Evolutionary conservation across 2,329 filamentous ascomycete species (phyloP).

Genomic region (Metarhizium album): DNA sequence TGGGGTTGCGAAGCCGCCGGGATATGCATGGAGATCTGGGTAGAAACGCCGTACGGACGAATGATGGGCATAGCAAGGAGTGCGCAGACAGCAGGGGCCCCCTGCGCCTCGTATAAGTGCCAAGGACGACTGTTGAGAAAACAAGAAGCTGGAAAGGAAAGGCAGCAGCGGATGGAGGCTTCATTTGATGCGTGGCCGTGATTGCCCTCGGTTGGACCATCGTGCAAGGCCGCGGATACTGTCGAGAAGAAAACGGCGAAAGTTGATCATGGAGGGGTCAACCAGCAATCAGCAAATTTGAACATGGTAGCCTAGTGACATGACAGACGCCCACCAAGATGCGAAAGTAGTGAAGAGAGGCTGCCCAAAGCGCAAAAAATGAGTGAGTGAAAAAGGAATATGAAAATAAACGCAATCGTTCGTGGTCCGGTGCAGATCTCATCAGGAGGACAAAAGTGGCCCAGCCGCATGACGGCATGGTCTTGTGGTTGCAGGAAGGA

Average conservation of each 20-base stretch:
- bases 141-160: neutral
- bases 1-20: neutral
- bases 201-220: too few species aligned
- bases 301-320: too few species aligned
- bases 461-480: slow-evolving; percentile 4
- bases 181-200: neutral
- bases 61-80: neutral
- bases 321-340: too few species aligned
- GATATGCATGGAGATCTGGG: neutral
- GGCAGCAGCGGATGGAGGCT: neutral
- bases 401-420: neutral
- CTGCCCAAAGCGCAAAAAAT: neutral
- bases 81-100: neutral
- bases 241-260: too few species aligned
- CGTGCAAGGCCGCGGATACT: too few species aligned
- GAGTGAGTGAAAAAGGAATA: neutral
- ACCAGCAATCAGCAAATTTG: too few species aligned
- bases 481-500: neutral
- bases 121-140: neutral
- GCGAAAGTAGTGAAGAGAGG: too few species aligned
- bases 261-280: too few species aligned
- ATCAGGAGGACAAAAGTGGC: slow-evolving; percentile 1
- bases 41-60: neutral
- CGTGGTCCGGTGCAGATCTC: neutral
- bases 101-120: neutral